Percentiles rank a stretch among this genome's conserved stretches.
Evolutionary conservation across 176 grass and related monocot species (phyloP).

Genomic region (Musa itinerans): DNA sequence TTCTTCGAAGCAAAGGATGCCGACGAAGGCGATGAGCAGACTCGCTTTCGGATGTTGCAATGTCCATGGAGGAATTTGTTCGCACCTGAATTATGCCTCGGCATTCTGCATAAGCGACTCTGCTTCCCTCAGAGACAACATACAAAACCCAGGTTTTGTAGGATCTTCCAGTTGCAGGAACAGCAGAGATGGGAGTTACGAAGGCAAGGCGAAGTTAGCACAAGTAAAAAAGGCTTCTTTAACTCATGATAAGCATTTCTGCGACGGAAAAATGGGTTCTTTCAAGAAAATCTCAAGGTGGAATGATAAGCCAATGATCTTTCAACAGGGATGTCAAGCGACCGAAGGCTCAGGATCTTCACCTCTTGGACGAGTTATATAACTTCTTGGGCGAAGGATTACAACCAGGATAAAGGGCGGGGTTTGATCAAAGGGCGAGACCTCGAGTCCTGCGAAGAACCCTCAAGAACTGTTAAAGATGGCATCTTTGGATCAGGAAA

Average conservation of each 20-base stretch:
- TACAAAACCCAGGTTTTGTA: background rate
- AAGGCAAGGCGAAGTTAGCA: background rate
- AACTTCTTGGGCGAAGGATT: background rate
- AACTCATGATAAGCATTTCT: background rate
- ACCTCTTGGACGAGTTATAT: background rate
- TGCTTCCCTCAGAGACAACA: background rate
- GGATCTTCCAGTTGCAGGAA: background rate
- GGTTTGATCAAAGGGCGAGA: background rate
- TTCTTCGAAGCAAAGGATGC: conserved; percentile 25
- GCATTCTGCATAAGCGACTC: conserved; percentile 29
- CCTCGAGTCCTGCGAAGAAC: background rate
- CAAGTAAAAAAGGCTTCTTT: background rate
- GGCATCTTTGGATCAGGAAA: background rate
- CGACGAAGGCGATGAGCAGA: conserved; percentile 42
- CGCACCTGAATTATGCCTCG: conserved; percentile 23
- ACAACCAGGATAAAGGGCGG: background rate
- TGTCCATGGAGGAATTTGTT: background rate
- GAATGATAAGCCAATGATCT: too few species aligned
- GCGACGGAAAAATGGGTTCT: too few species aligned
- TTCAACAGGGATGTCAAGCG: too few species aligned
- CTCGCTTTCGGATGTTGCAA: conserved; percentile 36
- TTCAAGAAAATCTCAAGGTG: too few species aligned
- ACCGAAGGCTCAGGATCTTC: too few species aligned
- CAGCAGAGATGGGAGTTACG: background rate
- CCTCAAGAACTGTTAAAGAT: conserved; percentile 1